Base-by-base conservation (phyloP, 352 stramenopile genomes). In the Pythium aquatile region DNA sequence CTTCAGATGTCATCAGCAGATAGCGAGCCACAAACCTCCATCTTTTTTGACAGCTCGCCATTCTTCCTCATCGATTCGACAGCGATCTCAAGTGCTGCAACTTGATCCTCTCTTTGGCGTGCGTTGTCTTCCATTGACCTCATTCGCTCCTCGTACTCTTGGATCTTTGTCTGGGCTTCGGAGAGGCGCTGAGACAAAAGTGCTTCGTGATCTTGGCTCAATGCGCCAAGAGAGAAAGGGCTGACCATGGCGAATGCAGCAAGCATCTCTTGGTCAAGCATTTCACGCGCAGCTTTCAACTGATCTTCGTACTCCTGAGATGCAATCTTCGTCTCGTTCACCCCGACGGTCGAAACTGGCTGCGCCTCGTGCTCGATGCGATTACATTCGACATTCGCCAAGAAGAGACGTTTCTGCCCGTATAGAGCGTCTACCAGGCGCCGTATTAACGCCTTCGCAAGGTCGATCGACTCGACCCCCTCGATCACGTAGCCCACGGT, bases 391-490 rank as follows among this genome's bases (percentile, higher is more conserved):
- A 58, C 29, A 11, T 57, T 51, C 6, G 30, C 17, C 40, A 65
- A 3, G 2, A 51, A 51, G 16, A 30, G 26, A 1, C 83, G 68
- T 59, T 81, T 87, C 8, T 84, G 70, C 17, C 72, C 71, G 37
- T 88, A 89, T 6, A 88, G 59, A 32, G 79, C 65, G 7, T 85
- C 73, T 3, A 92, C 65, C 5, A 90, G 68, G 3, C 68, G 66
- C 60, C 75, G 80, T 46, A 87, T 78, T 16, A 87, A 66, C 29
- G 55, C 53, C 58, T 87, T 87, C 6, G 79, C 73, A 3, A 68
- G 37, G 39, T 84, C 69, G 16, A 89, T 35, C 1, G 70, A 83
- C 8, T 73, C 65, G 9, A 91, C 70, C 0, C 73, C 77, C 53
- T 87, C 73, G 17, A 91, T 54, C 42, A 81, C 63, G 44, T 39